These are phyloP conservation scores for Trichoderma sp. DNA, from an alignment of 2,329 filamentous ascomycete genomes.

Conservation along the genomic window DNA sequence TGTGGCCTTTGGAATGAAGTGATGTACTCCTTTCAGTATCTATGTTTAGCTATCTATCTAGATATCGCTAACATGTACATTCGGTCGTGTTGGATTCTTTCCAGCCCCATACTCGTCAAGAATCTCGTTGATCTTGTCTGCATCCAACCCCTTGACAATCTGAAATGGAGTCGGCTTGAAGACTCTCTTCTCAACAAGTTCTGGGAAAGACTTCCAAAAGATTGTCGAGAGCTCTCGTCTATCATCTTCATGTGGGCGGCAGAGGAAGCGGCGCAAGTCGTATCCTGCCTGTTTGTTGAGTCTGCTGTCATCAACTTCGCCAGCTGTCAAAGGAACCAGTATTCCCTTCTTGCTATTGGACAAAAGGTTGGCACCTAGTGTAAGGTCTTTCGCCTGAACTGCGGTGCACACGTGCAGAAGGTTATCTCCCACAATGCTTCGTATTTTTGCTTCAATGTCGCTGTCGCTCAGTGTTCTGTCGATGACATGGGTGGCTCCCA, in stretches of 20 bases:
- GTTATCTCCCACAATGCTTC: background rate
- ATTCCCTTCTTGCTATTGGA: background rate
- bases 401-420: background rate
- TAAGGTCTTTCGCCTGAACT: background rate
- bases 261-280: background rate
- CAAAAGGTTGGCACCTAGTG: background rate
- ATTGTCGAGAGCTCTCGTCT: background rate
- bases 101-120: background rate
- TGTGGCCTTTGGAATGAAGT: background rate
- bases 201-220: constrained; percentile 1
- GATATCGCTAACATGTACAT: background rate
- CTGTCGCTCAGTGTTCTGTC: background rate
- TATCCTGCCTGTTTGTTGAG: background rate
- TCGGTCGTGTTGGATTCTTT: background rate
- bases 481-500: background rate
- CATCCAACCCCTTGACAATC: background rate
- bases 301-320: background rate
- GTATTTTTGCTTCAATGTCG: background rate
- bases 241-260: background rate
- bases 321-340: background rate
- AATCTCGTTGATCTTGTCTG: background rate
- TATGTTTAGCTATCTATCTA: background rate
- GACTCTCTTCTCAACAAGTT: background rate
- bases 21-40: background rate
- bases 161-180: background rate